Conservation (phyloP, 495 filamentous ascomycete genomes). For the Hyaloscypha hepaticicola region DNA sequence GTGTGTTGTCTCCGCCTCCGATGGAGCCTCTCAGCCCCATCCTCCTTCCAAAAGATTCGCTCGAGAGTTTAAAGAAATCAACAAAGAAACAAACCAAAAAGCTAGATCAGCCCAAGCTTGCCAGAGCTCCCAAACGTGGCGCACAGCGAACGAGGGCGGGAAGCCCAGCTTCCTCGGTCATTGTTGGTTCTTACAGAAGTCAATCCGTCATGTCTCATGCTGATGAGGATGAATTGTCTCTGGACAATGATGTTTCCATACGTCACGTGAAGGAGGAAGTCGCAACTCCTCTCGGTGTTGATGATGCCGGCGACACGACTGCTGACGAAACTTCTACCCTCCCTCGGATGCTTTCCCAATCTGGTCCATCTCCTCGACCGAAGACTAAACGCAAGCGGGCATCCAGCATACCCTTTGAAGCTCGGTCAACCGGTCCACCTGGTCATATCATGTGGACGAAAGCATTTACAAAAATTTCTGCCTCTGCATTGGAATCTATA, state of each 20-base stretch:
- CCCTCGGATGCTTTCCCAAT: constrained; percentile 14
- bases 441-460: constrained; percentile 68
- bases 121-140: constrained; percentile 29
- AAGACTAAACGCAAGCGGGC: constrained; percentile 24
- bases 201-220: constrained; percentile 56
- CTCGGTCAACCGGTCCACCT: constrained; percentile 40
- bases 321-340: constrained; percentile 39
- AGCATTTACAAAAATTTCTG: constrained; percentile 73
- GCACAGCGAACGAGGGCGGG: constrained; percentile 40
- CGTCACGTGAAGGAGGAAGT: constrained; percentile 68
- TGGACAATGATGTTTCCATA: constrained; percentile 42
- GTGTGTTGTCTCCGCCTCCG: not conserved
- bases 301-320: constrained; percentile 50
- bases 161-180: constrained; percentile 52
- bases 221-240: constrained; percentile 54
- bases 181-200: constrained; percentile 32
- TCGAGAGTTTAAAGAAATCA: constrained; percentile 30
- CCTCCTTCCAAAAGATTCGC: constrained; percentile 36
- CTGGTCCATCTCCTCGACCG: constrained; percentile 1
- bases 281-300: constrained; percentile 55
- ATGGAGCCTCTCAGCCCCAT: constrained; percentile 48
- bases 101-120: constrained; percentile 6
- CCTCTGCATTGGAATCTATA: constrained; percentile 82
- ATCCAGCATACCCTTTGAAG: not conserved
- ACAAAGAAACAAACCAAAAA: constrained; percentile 28